Evolutionary conservation across 768 basidiomycete species (phyloP).

Genomic region (Amanita pallidorosea): DNA sequence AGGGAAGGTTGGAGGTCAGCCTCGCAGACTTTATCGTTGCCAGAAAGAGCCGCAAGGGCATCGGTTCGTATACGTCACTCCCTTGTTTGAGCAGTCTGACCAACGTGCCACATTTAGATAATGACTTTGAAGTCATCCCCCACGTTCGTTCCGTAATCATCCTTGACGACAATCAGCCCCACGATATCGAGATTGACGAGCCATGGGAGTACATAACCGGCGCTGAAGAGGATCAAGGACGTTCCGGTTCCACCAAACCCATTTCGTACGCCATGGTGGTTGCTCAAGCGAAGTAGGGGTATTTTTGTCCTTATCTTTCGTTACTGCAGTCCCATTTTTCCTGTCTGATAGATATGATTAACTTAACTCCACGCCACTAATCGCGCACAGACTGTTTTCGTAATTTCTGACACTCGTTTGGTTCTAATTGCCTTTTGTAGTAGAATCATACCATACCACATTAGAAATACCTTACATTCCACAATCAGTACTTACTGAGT

Average conservation of each 20-base stretch:
- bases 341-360: background rate
- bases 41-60: slow-evolving; percentile 32
- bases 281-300: slow-evolving; percentile 6
- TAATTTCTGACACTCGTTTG: background rate
- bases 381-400: background rate
- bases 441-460: background rate
- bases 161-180: slow-evolving; percentile 35
- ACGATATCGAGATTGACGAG: slow-evolving; percentile 37
- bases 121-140: slow-evolving; percentile 50
- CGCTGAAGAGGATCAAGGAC: slow-evolving; percentile 26
- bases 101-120: slow-evolving; percentile 17
- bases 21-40: slow-evolving; percentile 18
- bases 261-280: slow-evolving; percentile 33
- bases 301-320: background rate
- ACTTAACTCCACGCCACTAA: background rate
- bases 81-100: slow-evolving; percentile 2
- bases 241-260: slow-evolving; percentile 1
- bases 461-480: background rate
- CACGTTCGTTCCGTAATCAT: slow-evolving; percentile 44
- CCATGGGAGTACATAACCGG: slow-evolving; percentile 47
- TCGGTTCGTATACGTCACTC: slow-evolving; percentile 11
- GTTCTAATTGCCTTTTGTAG: background rate
- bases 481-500: background rate
- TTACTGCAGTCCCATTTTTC: background rate
- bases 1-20: slow-evolving; percentile 18